Conservation (phyloP, 202 grass and related monocot species). For the Saccharum hybrid region DNA sequence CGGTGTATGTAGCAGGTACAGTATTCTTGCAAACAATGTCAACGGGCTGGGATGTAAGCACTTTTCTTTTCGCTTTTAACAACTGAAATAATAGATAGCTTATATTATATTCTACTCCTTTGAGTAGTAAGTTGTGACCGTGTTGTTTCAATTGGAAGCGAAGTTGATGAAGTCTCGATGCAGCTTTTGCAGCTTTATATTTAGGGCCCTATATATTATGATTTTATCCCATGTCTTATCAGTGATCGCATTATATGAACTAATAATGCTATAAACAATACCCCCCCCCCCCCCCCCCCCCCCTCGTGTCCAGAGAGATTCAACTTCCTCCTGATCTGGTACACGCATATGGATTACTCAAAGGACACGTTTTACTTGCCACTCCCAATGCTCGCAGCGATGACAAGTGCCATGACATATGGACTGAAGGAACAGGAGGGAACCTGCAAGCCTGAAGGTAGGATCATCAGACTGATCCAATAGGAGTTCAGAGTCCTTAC, state of each 20-base stretch:
- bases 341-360: background rate
- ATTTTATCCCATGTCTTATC: background rate
- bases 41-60: slow-evolving; percentile 3
- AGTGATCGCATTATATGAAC: background rate
- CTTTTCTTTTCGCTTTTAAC: slow-evolving; percentile 28
- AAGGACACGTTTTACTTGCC: no score
- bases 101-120: background rate
- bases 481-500: slow-evolving; percentile 31
- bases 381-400: no score
- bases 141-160: slow-evolving; percentile 1
- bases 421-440: no score
- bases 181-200: no score
- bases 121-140: background rate
- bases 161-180: no score
- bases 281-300: no score
- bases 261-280: no score
- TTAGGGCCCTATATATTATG: no score
- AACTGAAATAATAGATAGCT: slow-evolving; percentile 4
- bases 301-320: background rate
- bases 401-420: no score
- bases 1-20: background rate
- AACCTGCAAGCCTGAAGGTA: no score
- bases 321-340: background rate
- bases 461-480: background rate
- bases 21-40: slow-evolving; percentile 29